Base-by-base conservation (phyloP, 1,284 basidiomycete genomes). In the Rhodofomes roseus region DNA sequence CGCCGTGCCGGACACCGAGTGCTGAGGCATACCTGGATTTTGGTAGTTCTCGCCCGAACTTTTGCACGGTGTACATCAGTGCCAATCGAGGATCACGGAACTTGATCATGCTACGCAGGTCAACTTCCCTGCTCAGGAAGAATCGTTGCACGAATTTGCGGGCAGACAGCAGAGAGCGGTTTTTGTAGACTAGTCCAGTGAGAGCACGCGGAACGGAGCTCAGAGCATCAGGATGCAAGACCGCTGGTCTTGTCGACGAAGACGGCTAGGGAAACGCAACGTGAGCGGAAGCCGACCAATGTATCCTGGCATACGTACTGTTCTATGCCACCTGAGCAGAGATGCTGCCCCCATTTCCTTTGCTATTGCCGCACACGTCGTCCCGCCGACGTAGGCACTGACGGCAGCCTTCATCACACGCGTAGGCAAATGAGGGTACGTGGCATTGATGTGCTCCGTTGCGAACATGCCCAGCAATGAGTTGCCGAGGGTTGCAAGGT, bases 361-460 rank as follows among this genome's bases (percentile, higher is more conserved):
- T 23, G 92, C 95, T 52, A 99, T 88, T 64, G 82, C 86, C 44
- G 91, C 85, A 67, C 93, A 92, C 12, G 93, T 90, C 62, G 83
- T 76, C 11, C 93, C 89, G 3, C 96, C 96, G 25, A 96, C 95
- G 73, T 92, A 92, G 40, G 94, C 92, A 44, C 92, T 94, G 54
- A 97, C 85, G 9, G 93, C 95, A 8, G 91, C 89, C 76, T 97
- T 96, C 67, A 96, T 77, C 20, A 94, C 93, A 55, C 90, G 84
- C 23, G 93, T 95, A 1, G 96, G 96, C 23, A 99, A 81, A 72
- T 97, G 89, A 0, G 97, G 96, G 74, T 92, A 98, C 51, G 86
- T 81, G 8, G 89, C 80, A 60, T 93, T 83, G 34, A 98, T 76
- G 71, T 90, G 87, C 76, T 99, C 96, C 0, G 92, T 80, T 4